A percentile compares a stretch with the other conserved stretches of the same genome.
phyloP scores from a whole-genome alignment of 768 basidiomycete genomes.

The Termitomyces sp. region DNA sequence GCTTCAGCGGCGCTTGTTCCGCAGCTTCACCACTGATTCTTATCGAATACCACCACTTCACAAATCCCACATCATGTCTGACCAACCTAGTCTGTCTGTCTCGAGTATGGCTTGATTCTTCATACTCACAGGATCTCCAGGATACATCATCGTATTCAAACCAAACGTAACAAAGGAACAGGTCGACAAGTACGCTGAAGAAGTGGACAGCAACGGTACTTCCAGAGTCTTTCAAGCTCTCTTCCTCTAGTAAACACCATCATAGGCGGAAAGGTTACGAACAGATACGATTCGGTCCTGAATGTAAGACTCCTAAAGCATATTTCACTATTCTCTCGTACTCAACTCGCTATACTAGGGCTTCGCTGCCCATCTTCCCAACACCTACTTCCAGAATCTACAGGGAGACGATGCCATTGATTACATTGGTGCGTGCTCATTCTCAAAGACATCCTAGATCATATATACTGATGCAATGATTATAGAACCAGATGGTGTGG shows the following conservation, averaged over 20 bases:
- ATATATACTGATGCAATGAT: not conserved
- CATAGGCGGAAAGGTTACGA: constrained; percentile 39
- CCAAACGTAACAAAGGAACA: constrained; percentile 31
- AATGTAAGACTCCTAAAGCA: constrained; percentile 25
- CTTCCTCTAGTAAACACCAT: not conserved
- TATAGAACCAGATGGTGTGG: constrained; percentile 37
- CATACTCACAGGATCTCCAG: constrained; percentile 20
- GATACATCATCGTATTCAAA: constrained; percentile 56
- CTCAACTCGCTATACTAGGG: constrained; percentile 15
- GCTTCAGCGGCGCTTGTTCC: constrained; percentile 1
- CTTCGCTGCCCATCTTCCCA: constrained; percentile 24
- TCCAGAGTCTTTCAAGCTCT: not conserved
- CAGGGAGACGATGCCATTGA: constrained; percentile 28
- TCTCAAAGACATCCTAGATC: not conserved
- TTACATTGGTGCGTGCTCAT: constrained; percentile 38
- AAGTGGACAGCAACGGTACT: constrained; percentile 34
- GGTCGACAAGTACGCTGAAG: constrained; percentile 34
- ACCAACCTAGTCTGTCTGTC: not conserved
- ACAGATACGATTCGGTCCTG: constrained; percentile 31
- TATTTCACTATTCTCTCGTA: not conserved
- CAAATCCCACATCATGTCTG: constrained; percentile 5
- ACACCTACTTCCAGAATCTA: constrained; percentile 25
- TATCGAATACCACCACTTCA: constrained; percentile 4
- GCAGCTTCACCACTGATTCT: constrained; percentile 7
- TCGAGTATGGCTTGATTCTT: not conserved